Conservation (phyloP, 345 rosid genomes). For the Sonneratia alba region DNA sequence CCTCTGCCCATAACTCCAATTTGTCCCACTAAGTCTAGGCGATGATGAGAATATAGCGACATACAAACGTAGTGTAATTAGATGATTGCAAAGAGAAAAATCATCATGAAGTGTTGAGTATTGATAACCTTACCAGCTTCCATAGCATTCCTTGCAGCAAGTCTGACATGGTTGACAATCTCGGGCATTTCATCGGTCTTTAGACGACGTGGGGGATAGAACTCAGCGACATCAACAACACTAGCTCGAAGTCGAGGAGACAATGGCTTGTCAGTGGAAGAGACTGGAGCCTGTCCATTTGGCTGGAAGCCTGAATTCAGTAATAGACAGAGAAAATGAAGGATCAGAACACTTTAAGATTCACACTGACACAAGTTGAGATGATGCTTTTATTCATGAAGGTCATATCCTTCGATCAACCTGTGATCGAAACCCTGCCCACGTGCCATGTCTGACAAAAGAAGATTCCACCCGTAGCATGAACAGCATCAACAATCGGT, state of each 20-base stretch:
- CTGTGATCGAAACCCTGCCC: slow-evolving; percentile 56
- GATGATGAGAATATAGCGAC: neutral
- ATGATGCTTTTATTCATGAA: neutral
- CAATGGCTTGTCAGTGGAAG: slow-evolving; percentile 46
- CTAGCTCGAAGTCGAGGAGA: slow-evolving; percentile 28
- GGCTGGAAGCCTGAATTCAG: slow-evolving; percentile 42
- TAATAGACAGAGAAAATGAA: neutral
- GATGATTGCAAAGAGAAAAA: neutral
- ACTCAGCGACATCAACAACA: slow-evolving; percentile 31
- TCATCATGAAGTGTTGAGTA: neutral
- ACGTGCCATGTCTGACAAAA: slow-evolving; percentile 71
- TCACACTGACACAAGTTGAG: neutral
- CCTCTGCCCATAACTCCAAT: neutral
- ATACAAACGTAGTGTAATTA: neutral
- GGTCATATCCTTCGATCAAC: slow-evolving; percentile 13
- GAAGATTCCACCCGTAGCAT: slow-evolving; percentile 60
- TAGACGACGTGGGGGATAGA: slow-evolving; percentile 49
- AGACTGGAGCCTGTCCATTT: slow-evolving; percentile 57
- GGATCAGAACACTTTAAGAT: neutral
- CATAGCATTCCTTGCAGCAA: slow-evolving; percentile 69
- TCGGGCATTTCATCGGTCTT: slow-evolving; percentile 54
- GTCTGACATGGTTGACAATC: slow-evolving; percentile 51
- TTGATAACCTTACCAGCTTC: slow-evolving; percentile 49
- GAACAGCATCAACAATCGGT: slow-evolving; percentile 79
- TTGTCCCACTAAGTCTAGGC: neutral